Evolutionary conservation across 2,329 filamentous ascomycete genomes (phyloP), one percentile per base, ranked within the genome.

Genomic region (Aspergillus udagawae): DNA sequence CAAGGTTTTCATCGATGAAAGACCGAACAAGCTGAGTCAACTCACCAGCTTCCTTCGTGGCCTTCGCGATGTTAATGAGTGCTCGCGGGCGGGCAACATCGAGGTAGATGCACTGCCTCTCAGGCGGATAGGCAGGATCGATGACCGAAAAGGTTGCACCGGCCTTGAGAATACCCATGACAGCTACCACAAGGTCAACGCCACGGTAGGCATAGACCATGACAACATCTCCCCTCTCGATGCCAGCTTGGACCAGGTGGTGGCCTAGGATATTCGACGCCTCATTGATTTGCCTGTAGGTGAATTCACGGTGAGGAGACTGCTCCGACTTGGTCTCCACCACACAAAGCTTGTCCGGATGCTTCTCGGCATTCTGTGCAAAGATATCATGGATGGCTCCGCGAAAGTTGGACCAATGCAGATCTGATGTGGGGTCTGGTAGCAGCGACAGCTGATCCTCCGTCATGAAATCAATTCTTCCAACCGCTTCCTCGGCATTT

Each of bases 141-240:
- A 96, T 83, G 45, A 80, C 76, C 54, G 80, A 83, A 71, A 85
- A 82, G 38, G 82, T 83, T 8, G 82, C 84, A 56, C 84, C 84
- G 41, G 83, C 82, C 74, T 80, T 79, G 71, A 85, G 70, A 23
- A 82, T 83, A 58, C 92, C 92, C 90, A 96, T 96, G 54, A 92
- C 86, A 38, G 88, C 86, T 7, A 90, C 85, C 0, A 90, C 87
- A 44, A 90, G 75, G 65, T 90, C 90, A 35, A 96, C 92, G 56
- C 86, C 86, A 57, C 92, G 86, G 75, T 96, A 84, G 55, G 91
- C 91, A 70, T 87, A 97, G 61, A 94, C 90, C 90, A 96, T 96
- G 67, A 96, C 91, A 2, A 96, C 92, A 70, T 97, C 92, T 8
- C 91, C 92, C 64, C 86, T 80, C 58, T 86, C 81, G 61, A 91